Conservation (phyloP, 2,329 filamentous ascomycete species). For the Ceratocystis destructans region DNA sequence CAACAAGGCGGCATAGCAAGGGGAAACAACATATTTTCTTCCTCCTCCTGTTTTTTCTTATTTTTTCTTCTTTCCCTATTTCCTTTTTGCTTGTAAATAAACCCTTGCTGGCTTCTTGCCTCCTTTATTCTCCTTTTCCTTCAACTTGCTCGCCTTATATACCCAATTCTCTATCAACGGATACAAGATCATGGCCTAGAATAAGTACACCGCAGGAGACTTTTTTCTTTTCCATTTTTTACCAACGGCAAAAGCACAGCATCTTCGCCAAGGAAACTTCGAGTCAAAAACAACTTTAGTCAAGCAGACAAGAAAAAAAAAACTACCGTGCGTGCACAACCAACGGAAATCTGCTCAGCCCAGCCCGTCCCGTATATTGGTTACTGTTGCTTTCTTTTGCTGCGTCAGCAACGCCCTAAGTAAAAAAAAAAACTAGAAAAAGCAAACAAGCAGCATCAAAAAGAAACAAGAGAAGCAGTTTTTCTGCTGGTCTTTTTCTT, state of each 20-base stretch:
- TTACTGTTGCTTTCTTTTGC: not conserved
- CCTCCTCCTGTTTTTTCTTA: not conserved
- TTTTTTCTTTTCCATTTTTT: no score
- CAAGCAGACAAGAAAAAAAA: no score
- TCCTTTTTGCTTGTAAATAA: not conserved
- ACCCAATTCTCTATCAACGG: no score
- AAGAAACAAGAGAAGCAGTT: not conserved
- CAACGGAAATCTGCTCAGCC: not conserved
- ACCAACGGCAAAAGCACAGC: not conserved
- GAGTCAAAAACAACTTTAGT: not conserved
- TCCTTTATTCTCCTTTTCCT: not conserved
- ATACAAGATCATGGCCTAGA: no score
- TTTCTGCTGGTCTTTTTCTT: not conserved
- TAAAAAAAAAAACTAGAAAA: not conserved
- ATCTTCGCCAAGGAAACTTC: not conserved
- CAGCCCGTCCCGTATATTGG: no score
- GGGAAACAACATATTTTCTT: not conserved
- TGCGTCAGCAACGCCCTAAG: not conserved
- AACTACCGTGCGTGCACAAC: not conserved
- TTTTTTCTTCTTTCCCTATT: not conserved
- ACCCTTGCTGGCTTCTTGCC: not conserved
- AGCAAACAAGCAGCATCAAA: not conserved
- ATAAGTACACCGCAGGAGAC: no score
- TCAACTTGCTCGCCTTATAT: not conserved
- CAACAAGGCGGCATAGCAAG: slow-evolving; percentile 4